A percentile compares a stretch with the other conserved stretches of the same genome.
Evolutionary conservation across 306 rosid genomes (phyloP).

Genomic region (Acacia acuminata): DNA sequence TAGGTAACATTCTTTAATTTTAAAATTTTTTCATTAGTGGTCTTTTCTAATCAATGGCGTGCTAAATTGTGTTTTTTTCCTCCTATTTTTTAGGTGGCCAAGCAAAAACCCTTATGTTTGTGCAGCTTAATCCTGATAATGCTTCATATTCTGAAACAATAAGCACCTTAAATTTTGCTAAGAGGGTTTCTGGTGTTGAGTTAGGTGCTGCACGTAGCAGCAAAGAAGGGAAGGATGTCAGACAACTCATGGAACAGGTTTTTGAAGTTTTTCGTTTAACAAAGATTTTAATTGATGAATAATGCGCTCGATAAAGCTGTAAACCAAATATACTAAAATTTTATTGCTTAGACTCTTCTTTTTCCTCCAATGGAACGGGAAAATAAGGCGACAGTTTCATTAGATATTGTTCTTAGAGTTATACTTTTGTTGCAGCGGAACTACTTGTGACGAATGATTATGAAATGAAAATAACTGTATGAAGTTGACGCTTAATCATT

Average conservation of each 20-base stretch:
- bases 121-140: conserved; percentile 90
- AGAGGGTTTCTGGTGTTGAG: conserved; percentile 98
- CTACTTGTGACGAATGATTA: background rate
- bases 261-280: conserved; percentile 16
- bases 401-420: background rate
- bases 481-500: conserved; percentile 19
- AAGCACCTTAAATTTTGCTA: conserved; percentile 97
- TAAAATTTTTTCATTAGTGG: background rate
- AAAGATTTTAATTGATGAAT: conserved; percentile 21
- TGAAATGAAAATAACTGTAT: conserved; percentile 22
- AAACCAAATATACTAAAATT: background rate
- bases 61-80: conserved; percentile 25
- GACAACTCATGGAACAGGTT: conserved; percentile 99
- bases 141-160: conserved; percentile 87
- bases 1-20: conserved; percentile 52
- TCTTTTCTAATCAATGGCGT: conserved; percentile 15
- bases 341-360: background rate
- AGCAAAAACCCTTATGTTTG: conserved; percentile 99
- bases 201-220: conserved; percentile 98
- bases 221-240: conserved; percentile 94
- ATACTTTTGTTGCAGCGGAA: conserved; percentile 8
- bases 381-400: background rate
- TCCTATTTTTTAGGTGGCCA: conserved; percentile 75
- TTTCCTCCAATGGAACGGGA: background rate
- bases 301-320: background rate